Evolutionary conservation across 1,284 basidiomycete species (phyloP).

Genomic region (Ustilago curta): DNA sequence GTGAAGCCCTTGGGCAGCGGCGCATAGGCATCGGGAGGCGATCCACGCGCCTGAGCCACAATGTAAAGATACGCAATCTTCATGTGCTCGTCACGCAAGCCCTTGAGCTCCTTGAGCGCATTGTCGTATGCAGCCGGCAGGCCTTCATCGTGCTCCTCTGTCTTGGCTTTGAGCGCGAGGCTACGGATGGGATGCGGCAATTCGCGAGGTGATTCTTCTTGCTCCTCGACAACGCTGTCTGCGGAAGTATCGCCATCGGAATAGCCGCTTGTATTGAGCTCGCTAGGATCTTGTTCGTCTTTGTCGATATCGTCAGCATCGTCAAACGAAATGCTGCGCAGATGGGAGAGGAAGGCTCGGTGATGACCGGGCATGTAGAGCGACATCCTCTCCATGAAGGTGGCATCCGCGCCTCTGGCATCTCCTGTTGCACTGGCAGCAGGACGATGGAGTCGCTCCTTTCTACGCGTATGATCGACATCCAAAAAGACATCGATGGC

Average conservation of each 20-base stretch:
- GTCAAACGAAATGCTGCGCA: slow-evolving; percentile 70
- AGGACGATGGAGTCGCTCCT: slow-evolving; percentile 39
- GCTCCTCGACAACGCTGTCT: slow-evolving; percentile 1
- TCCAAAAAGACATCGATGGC: slow-evolving; percentile 90
- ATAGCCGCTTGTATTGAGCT: neutral
- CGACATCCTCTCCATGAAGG: slow-evolving; percentile 66
- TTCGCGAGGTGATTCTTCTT: slow-evolving; percentile 8
- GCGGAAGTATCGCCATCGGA: neutral
- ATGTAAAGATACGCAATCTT: slow-evolving; percentile 84
- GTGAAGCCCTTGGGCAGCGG: slow-evolving; percentile 50
- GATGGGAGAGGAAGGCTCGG: slow-evolving; percentile 85
- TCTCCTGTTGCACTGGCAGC: slow-evolving; percentile 16
- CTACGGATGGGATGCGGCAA: slow-evolving; percentile 56
- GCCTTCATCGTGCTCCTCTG: slow-evolving; percentile 41
- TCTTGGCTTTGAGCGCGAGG: slow-evolving; percentile 49
- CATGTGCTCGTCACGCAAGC: slow-evolving; percentile 88
- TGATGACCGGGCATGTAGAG: slow-evolving; percentile 72
- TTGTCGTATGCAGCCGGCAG: slow-evolving; percentile 75
- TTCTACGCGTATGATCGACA: slow-evolving; percentile 75
- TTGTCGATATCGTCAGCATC: slow-evolving; percentile 27
- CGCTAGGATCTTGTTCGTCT: neutral
- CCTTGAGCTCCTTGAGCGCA: slow-evolving; percentile 80
- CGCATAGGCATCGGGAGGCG: slow-evolving; percentile 55
- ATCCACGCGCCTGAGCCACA: slow-evolving; percentile 56
- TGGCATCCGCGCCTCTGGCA: slow-evolving; percentile 45